Percentiles rank a stretch among this genome's conserved stretches.
phyloP scores from a whole-genome alignment of 2,329 filamentous ascomycete genomes.

The Myriosclerotinia curreyana region DNA sequence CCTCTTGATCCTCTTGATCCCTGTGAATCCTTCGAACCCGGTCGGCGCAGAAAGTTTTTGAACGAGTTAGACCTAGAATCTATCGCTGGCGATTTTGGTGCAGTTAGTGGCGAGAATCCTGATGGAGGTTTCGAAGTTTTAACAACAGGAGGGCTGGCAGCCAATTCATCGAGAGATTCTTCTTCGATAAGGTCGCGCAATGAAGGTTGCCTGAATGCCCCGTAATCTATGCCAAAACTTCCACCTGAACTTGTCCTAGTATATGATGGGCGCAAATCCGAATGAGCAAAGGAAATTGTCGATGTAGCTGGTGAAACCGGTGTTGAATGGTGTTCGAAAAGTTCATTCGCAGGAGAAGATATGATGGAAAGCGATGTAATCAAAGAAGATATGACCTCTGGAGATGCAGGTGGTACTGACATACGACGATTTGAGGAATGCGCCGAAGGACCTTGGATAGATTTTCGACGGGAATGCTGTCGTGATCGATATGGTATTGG shows the following conservation, averaged over 20 bases:
- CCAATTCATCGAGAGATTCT: conserved; percentile 55
- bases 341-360: conserved; percentile 63
- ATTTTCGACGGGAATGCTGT: conserved; percentile 36
- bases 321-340: conserved; percentile 55
- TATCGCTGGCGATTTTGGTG: conserved; percentile 51
- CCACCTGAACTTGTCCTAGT: conserved; percentile 35
- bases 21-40: conserved; percentile 57
- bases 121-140: conserved; percentile 79
- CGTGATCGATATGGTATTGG: conserved; percentile 34
- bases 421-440: conserved; percentile 36
- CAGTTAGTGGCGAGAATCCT: conserved; percentile 69
- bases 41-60: conserved; percentile 59
- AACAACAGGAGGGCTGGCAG: conserved; percentile 67
- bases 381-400: conserved; percentile 66
- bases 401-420: conserved; percentile 43
- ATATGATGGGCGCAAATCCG: conserved; percentile 21
- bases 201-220: conserved; percentile 55
- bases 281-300: conserved; percentile 28
- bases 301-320: conserved; percentile 44
- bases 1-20: conserved; percentile 53
- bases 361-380: conserved; percentile 70
- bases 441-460: conserved; percentile 35
- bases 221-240: conserved; percentile 71
- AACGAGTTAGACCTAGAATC: conserved; percentile 45
- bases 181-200: conserved; percentile 50